A percentile compares a stretch with the other conserved stretches of the same genome.
These are phyloP conservation scores for Pyricularia pennisetigena DNA, from an alignment of 2,329 filamentous ascomycete species.

Conservation along the genomic window DNA sequence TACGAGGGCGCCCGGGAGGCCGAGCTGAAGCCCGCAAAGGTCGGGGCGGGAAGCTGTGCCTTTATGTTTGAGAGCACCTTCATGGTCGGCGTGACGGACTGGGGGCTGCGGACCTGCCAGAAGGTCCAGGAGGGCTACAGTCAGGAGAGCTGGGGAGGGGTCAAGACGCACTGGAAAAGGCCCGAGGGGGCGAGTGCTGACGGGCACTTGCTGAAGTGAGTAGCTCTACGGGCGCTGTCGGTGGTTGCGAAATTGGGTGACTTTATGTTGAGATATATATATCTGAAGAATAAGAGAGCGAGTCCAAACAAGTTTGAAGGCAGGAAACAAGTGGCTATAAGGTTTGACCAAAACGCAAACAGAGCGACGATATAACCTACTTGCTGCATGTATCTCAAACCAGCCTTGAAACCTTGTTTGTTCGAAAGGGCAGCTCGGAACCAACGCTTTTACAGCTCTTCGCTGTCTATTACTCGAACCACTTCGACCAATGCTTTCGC, in stretches of 20 bases:
- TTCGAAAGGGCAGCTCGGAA: constrained; percentile 40
- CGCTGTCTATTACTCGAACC: constrained; percentile 28
- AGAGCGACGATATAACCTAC: background rate
- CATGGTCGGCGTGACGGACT: constrained; percentile 51
- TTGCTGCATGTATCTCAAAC: background rate
- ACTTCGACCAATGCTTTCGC: constrained; percentile 47
- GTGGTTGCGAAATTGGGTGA: background rate
- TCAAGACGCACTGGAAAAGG: constrained; percentile 9
- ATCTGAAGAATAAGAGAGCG: background rate
- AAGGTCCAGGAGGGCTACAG: constrained; percentile 60
- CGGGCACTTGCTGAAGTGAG: constrained; percentile 6
- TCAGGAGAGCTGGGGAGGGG: constrained; percentile 60
- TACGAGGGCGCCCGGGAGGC: constrained; percentile 35
- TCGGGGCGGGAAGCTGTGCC: constrained; percentile 34
- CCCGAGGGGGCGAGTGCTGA: constrained; percentile 9
- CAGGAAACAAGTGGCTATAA: background rate
- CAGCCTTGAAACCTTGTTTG: constrained; percentile 1
- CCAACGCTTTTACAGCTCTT: constrained; percentile 34
- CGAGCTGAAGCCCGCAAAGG: constrained; percentile 29
- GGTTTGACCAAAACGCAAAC: background rate
- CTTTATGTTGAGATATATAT: background rate
- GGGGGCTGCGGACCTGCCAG: constrained; percentile 50
- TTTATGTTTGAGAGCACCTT: constrained; percentile 40
- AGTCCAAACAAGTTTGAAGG: background rate
- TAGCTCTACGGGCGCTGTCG: background rate